These are phyloP conservation scores for Aspergillus ibericus DNA, from an alignment of 2,329 filamentous ascomycete species.

Conservation along the genomic window DNA sequence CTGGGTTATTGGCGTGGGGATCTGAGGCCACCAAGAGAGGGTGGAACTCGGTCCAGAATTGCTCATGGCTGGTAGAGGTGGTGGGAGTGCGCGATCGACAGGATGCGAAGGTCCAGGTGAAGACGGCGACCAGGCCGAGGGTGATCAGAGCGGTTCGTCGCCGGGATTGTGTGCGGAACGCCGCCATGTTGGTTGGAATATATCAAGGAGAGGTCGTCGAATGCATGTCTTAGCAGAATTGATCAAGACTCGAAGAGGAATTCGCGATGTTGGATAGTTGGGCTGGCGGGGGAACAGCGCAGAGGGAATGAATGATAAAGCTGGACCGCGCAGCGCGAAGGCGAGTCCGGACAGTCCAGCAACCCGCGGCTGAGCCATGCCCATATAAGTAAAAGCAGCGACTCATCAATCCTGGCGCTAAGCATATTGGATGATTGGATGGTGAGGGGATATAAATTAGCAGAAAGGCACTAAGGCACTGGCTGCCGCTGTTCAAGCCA, in stretches of 20 bases:
- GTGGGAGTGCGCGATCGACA: neutral
- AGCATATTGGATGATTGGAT: neutral
- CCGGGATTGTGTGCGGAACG: neutral
- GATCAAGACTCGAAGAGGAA: neutral
- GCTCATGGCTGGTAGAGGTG: neutral
- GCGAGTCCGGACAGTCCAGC: neutral
- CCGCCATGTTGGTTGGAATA: neutral
- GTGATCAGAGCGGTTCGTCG: neutral
- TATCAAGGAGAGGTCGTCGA: neutral
- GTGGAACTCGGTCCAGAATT: constrained; percentile 33
- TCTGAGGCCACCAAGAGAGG: constrained; percentile 24
- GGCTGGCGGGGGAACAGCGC: neutral
- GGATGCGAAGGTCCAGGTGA: neutral
- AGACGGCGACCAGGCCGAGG: neutral
- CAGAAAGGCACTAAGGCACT: neutral
- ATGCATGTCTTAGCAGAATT: neutral
- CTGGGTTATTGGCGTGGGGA: constrained; percentile 25
- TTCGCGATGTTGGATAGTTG: neutral
- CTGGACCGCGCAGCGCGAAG: neutral
- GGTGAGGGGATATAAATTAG: neutral
- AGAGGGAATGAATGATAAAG: neutral
- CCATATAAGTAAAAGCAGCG: neutral
- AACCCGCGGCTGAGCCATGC: neutral
- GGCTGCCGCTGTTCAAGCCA: neutral
- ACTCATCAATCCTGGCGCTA: neutral